Evolutionary conservation across 208 protist species (phyloP), one percentile per base, ranked within the genome.

Genomic region (Trypanosomatidae sp.): DNA sequence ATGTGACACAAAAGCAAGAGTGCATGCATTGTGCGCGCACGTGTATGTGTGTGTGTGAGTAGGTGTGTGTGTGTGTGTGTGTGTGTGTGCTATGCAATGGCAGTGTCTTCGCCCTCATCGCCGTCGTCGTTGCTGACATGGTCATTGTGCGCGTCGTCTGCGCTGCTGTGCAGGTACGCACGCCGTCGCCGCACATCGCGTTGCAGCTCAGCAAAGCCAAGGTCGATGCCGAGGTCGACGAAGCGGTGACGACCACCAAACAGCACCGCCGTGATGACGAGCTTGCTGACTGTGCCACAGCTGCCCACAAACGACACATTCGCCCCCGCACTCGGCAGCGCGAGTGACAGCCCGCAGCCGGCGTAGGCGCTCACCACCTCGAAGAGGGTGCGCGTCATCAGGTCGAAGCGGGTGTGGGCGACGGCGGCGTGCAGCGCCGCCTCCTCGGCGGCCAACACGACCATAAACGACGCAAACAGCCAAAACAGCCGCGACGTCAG

Each of bases 401-500:
- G 50, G 47, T 84, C 79, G 43, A 82, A 84, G 23, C 63, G 71
- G 0, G 62, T 66, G 23, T 49, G 50, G 2, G 39, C n/a, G 10
- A 76, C 30, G 25, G 33, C 32, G 2, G 42, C 33, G 13, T 45
- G 47, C 26, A 82, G 46, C 4, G 19, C 18, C 21, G 23, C 11
- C 47, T 88, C 73, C 42, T 84, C 73, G 3, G 48, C 48, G 25
- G 83, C 74, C 28, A 88, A 40, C 26, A 88, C 60, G 27, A 56
- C 35, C 32, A 81, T 35, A 57, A 84, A 70, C 15, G 71, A 70
- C 18, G 48, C 35, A 35, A 88, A 84, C 11, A 88, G 54, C 73
- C 73, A 84, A 35, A 84, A 88, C 27, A 84, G 60, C n/a, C 79
- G 56, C 16, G 79, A 88, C 4, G 73, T 84, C 6, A 83, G 43